A percentile compares a stretch with the other conserved stretches of the same genome.
Conservation (phyloP, 495 filamentous ascomycete species). For the Neurospora sp. region DNA sequence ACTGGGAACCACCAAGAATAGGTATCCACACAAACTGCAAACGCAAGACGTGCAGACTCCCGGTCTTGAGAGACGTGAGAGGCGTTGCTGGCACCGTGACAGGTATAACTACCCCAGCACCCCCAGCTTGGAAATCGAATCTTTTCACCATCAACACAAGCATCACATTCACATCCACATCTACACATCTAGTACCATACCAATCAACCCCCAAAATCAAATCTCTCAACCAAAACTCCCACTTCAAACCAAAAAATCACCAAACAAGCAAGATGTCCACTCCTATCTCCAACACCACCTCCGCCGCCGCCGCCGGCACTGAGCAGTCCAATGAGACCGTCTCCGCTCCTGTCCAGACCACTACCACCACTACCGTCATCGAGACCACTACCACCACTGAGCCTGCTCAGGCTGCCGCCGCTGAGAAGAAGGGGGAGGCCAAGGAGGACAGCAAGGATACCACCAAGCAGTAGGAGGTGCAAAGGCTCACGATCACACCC, state of each 20-base stretch:
- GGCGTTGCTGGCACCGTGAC: too few relatives aligned
- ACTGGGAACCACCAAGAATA: neutral
- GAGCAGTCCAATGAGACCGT: neutral
- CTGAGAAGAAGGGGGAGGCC: neutral
- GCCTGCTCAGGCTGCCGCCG: neutral
- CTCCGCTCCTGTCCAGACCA: neutral
- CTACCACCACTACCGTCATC: neutral
- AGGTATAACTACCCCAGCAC: neutral
- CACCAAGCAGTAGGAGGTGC: neutral
- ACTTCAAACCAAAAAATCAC: neutral
- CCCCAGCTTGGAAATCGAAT: neutral
- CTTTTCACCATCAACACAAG: neutral
- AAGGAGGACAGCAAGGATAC: neutral
- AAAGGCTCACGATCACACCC: neutral
- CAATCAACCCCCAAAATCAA: neutral
- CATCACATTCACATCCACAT: neutral
- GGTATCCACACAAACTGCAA: neutral
- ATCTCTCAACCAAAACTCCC: neutral
- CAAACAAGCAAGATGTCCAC: neutral
- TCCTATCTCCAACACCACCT: neutral
- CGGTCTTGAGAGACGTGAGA: too few relatives aligned
- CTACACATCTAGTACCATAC: neutral
- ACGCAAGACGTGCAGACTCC: neutral
- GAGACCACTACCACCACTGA: neutral
- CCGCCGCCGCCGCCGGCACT: neutral